phyloP scores from a whole-genome alignment of 2,329 filamentous ascomycete species.

The Nemania diffusa region DNA sequence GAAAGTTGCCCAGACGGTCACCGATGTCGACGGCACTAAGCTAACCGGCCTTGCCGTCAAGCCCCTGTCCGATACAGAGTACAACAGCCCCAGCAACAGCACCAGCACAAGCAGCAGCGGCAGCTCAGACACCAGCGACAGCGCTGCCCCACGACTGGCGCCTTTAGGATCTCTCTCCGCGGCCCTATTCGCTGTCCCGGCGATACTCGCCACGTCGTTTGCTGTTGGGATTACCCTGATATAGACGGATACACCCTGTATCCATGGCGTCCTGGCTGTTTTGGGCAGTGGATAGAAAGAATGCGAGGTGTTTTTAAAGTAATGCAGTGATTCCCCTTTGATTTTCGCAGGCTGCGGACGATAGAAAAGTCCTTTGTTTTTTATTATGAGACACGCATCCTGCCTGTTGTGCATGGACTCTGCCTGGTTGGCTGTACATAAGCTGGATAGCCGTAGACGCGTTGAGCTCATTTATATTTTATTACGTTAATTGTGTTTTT shows the following conservation, averaged over 20 bases:
- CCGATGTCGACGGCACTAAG: slow-evolving; percentile 54
- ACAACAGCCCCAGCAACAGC: slow-evolving; percentile 36
- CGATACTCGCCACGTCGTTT: slow-evolving; percentile 35
- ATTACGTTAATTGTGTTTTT: slow-evolving; percentile 9
- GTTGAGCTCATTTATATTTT: slow-evolving; percentile 5
- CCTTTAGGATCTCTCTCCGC: slow-evolving; percentile 29
- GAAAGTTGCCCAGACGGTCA: slow-evolving; percentile 61
- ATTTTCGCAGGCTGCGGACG: slow-evolving; percentile 30
- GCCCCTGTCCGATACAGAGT: slow-evolving; percentile 38
- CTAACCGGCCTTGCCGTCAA: slow-evolving; percentile 60
- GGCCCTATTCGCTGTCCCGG: slow-evolving; percentile 31
- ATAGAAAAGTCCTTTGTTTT: slow-evolving; percentile 25
- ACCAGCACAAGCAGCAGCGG: slow-evolving; percentile 13
- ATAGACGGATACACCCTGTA: slow-evolving; percentile 19
- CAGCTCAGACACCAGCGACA: slow-evolving; percentile 23
- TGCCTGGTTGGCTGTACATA: slow-evolving; percentile 35
- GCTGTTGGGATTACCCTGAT: slow-evolving; percentile 35
- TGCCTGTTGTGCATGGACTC: slow-evolving; percentile 34
- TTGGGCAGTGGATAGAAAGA: slow-evolving; percentile 32
- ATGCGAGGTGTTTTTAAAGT: slow-evolving; percentile 34
- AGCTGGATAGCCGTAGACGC: slow-evolving; percentile 29
- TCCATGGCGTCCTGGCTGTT: slow-evolving; percentile 29
- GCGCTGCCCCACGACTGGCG: slow-evolving; percentile 31
- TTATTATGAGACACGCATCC: slow-evolving; percentile 29
- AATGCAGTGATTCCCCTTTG: slow-evolving; percentile 34